phyloP scores from a whole-genome alignment of 2,329 filamentous ascomycete genomes.

The Monosporascus cannonballus region DNA sequence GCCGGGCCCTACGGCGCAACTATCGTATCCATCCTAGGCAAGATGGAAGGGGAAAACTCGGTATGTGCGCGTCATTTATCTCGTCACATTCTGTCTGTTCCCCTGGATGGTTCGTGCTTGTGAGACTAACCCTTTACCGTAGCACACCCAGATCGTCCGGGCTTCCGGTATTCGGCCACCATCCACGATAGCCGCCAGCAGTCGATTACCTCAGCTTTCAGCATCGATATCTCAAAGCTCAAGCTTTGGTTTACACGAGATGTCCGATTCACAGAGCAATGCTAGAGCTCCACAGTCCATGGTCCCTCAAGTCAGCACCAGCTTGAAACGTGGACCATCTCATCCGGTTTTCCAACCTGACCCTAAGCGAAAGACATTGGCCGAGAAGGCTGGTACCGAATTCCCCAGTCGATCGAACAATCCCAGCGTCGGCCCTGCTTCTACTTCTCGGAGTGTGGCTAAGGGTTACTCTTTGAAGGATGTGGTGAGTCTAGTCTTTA shows the following conservation, averaged over 20 bases:
- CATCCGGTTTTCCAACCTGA: slow-evolving; percentile 46
- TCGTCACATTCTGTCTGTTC: background rate
- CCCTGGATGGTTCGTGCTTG: background rate
- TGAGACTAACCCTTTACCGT: slow-evolving; percentile 7
- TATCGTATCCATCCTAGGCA: background rate
- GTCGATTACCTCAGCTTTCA: slow-evolving; percentile 16
- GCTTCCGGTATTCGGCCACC: slow-evolving; percentile 10
- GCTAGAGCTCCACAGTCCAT: slow-evolving; percentile 39
- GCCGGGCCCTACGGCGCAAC: background rate
- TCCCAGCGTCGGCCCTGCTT: slow-evolving; percentile 32
- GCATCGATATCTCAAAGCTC: slow-evolving; percentile 11
- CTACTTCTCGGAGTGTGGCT: slow-evolving; percentile 35
- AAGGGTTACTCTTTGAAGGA: slow-evolving; percentile 38
- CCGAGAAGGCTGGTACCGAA: slow-evolving; percentile 46
- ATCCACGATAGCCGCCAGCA: slow-evolving; percentile 1
- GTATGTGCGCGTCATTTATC: slow-evolving; percentile 10
- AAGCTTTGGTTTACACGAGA: slow-evolving; percentile 41
- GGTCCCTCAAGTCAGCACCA: slow-evolving; percentile 33
- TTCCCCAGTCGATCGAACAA: slow-evolving; percentile 31
- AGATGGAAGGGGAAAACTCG: slow-evolving; percentile 19
- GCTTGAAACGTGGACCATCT: slow-evolving; percentile 46
- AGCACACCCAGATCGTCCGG: slow-evolving; percentile 11
- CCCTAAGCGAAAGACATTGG: slow-evolving; percentile 54
- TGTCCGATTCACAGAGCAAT: slow-evolving; percentile 57
- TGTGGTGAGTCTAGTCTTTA: slow-evolving; percentile 14